Conservation (phyloP, 148 eudicot genomes). For the Spergularia marina region DNA sequence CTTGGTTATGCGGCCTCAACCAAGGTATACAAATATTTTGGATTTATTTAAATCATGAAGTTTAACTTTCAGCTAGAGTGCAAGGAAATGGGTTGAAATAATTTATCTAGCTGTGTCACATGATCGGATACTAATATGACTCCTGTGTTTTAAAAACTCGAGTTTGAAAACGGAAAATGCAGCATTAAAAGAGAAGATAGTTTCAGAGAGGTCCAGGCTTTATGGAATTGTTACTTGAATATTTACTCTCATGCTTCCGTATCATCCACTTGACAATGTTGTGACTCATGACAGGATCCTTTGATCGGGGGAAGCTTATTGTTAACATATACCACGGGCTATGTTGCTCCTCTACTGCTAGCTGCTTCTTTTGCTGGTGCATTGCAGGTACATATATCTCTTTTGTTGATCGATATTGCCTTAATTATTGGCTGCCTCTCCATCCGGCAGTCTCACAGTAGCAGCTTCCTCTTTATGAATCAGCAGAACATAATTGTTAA, state of each 20-base stretch:
- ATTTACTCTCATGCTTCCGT: not conserved
- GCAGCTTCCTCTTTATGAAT: not conserved
- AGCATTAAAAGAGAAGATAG: not conserved
- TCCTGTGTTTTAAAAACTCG: not conserved
- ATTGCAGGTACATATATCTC: constrained; percentile 63
- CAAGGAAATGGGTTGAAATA: not conserved
- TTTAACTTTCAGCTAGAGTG: not conserved
- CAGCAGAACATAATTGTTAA: too few species aligned
- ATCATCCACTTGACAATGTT: constrained; percentile 4
- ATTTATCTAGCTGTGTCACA: not conserved
- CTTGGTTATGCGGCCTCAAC: constrained; percentile 93
- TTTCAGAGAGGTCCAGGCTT: not conserved
- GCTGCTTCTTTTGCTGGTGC: constrained; percentile 99
- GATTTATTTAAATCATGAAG: not conserved
- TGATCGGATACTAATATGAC: not conserved
- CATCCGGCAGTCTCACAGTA: not conserved
- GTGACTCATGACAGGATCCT: constrained; percentile 69
- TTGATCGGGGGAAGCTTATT: constrained; percentile 86
- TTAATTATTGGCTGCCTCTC: not conserved
- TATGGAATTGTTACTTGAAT: not conserved
- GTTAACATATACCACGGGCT: constrained; percentile 92
- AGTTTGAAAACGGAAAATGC: not conserved
- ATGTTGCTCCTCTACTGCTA: constrained; percentile 92
- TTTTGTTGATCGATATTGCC: not conserved
- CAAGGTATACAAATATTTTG: constrained; percentile 41